Base-by-base conservation (phyloP, 164 flowering plant genomes). In the Magnolia officinalis region DNA sequence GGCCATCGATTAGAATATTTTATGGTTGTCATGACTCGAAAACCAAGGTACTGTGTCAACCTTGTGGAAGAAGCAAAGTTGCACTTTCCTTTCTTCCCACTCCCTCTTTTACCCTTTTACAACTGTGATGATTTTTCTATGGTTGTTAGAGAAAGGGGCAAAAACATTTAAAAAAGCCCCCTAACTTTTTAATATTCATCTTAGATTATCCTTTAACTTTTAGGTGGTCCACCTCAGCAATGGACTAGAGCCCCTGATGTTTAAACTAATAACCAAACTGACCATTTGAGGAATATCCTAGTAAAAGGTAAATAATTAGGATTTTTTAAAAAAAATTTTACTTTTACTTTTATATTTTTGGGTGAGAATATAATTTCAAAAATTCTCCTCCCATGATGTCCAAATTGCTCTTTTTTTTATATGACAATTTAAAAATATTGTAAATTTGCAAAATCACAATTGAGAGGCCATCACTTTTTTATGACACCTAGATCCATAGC, bases 61-160 rank as follows among this genome's bases (percentile, higher is more conserved):
- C 68, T 65, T 65, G 37, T 65, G 37, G 21, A 20, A 8, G 37
- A 65, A 65, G 68, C 68, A 65, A 65, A 65, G 68, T 24, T 65
- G 24, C 37, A 8, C 68, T 65, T 65, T 23, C 11, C 68, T 65
- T 16, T 65, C 37, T 65, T 65, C 68, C 24, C 24, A 8, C 31
- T 20, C 68, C 26, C 11, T 10, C 8, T 8, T 23, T 65, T 23
- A 9, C 4, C 68, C 14, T 23, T 23, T 10, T 65, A 20, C 5
- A 11, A 23, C 9, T 7, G 8, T 21, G 23, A 65, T n/a, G 67
- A 5, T n/a, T n/a, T 2, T 23, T 19, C 23, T 23, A 65, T 37
- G 45, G 14, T 65, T 65, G 68, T 24, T 59, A 0, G 68, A 65
- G 68, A 65, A 29, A 65, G 16, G 6, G 45, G 6, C 6, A 37